Evolutionary conservation across 2,329 filamentous ascomycete species (phyloP), one percentile per base, ranked within the genome.

Genomic region (Fusarium liriodendri): DNA sequence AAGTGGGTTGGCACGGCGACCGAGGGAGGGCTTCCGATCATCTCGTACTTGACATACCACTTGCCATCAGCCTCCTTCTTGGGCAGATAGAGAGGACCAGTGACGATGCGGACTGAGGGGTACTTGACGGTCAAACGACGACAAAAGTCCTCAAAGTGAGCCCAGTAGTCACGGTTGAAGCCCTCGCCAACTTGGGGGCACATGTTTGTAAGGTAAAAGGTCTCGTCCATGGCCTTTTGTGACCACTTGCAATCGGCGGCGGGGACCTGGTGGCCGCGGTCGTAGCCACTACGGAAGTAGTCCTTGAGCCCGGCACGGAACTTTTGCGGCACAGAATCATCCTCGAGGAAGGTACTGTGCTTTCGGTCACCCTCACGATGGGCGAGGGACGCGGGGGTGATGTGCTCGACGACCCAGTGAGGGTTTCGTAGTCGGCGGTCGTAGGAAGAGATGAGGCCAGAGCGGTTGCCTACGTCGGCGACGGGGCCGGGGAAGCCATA

Each of bases 131-230:
- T 96, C 74, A 99, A 87, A 20, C 95, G 88, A 11, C 97, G 90
- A 85, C 96, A 98, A 80, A 98, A 99, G 80, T 98, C 96, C 85
- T 99, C 97, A 76, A 99, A 95, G 83, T 99, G 97, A 40, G 97
- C 94, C 97, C 97, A 99, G 89, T 99, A 99, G 85, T 99, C 97
- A 61, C 97, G 90, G 86, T 99, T 99, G 88, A 99, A 99, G 68
- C 97, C 97, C 81, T 98, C 95, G 76, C 97, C 97, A 33, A 99
- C 97, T 85, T 99, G 97, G 35, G 97, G 97, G 81, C 95, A 98
- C 95, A 99, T 99, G 86, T 99, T 99, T 81, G 89, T 93, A 65
- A 99, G 89, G 80, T 91, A 92, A 81, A 99, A 99, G 3, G 97
- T 99, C 67, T 94, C 94, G 84, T 99, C 91, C 95, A 99, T 98